Percentiles rank a stretch among this genome's conserved stretches.
phyloP scores from a whole-genome alignment of 805 yeast genomes.

The Candida bentonensis region DNA sequence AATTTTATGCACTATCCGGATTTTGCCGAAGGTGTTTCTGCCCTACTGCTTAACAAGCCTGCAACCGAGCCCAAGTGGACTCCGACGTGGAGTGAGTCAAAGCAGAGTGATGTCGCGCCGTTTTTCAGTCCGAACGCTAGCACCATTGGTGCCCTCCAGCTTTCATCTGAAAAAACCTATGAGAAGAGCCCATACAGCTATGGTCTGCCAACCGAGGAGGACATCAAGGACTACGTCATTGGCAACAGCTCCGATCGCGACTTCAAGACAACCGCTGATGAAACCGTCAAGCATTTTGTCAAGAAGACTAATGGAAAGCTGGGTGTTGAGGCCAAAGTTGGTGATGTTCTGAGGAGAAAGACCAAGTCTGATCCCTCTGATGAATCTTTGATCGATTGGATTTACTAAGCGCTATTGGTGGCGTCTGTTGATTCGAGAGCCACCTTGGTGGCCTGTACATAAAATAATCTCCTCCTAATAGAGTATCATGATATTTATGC shows the following conservation, averaged over 20 bases:
- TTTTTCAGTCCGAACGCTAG: constrained; percentile 18
- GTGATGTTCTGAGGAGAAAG: constrained; percentile 45
- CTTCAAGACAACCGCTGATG: constrained; percentile 53
- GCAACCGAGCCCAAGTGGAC: constrained; percentile 36
- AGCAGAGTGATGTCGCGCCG: constrained; percentile 15
- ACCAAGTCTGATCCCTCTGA: constrained; percentile 31
- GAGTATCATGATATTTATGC: no score
- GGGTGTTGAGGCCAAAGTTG: constrained; percentile 51
- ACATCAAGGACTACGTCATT: constrained; percentile 49
- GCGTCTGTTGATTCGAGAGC: no score
- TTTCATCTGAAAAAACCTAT: constrained; percentile 24
- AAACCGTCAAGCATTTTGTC: constrained; percentile 51
- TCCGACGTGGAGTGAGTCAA: constrained; percentile 29
- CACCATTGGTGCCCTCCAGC: constrained; percentile 20
- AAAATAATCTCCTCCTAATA: no score
- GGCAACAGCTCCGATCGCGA: constrained; percentile 59
- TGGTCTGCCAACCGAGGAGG: constrained; percentile 68
- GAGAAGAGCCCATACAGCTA: constrained; percentile 45
- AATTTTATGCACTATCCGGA: constrained; percentile 55
- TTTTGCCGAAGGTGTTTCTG: constrained; percentile 39
- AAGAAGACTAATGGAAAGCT: constrained; percentile 31
- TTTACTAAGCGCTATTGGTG: constrained; percentile 21
- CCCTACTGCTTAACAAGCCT: constrained; percentile 40
- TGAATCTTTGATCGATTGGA: constrained; percentile 34
- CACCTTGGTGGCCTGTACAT: no score